Evolutionary conservation across 768 basidiomycete species (phyloP), one percentile per base, ranked within the genome.

Genomic region (Xerocomus spinulosus): DNA sequence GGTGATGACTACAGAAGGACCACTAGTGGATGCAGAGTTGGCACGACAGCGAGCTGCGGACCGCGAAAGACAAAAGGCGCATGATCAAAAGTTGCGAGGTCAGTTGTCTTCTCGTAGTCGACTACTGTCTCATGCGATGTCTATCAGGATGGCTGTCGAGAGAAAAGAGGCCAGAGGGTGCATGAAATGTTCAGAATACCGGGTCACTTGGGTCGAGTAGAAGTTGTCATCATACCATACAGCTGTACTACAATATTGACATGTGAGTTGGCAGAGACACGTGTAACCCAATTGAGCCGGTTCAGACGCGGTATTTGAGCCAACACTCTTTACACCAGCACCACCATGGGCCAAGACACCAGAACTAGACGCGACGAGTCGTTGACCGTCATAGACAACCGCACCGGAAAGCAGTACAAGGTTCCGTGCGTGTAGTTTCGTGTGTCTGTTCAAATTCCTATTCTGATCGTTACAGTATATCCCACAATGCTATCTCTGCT

Each of bases 71-170:
- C 83, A 87, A 52, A 78, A 70, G 53, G 76, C 62, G 0, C 76
- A 82, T 52, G 83, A 82, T 50, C 73, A 83, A 61, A 91, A 85
- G 64, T 70, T 91, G 62, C 85, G 83, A 73, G 90, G 89, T 85
- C 53, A 15, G 45, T 44, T 28, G 2, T 9, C 26, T 50, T 15
- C 9, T 38, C 0, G 21, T 24, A 1, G 14, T 40, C 14, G 6
- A 8, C 20, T 25, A 20, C 33, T 17, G 17, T 48, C 53, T 59
- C 43, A 48, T 18, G 34, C 24, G 17, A 35, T 30, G 24, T 46
- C 3, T 28, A 44, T 36, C 21, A 68, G 68, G 69, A 38, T 68
- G 62, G 62, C 38, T 68, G 30, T 62, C 67, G 39, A 51, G 67
- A 48, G 67, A 68, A 25, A 70, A 58, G 49, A 67, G 56, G 20